Conservation (phyloP, 768 basidiomycete species). For the Astraeus odoratus region DNA sequence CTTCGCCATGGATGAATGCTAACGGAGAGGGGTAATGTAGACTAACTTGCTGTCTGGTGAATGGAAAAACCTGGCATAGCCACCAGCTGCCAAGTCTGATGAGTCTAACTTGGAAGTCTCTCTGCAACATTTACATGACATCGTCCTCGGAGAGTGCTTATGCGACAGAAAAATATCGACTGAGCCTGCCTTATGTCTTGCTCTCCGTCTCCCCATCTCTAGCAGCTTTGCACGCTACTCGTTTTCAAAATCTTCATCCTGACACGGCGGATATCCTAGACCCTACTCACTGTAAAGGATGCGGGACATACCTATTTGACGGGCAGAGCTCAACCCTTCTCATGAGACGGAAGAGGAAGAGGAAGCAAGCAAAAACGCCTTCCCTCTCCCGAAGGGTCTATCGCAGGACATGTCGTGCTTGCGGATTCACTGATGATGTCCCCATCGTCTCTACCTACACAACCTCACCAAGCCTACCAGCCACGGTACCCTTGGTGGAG, state of each 20-base stretch:
- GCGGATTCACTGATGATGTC: conserved; percentile 12
- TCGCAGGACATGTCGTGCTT: conserved; percentile 15
- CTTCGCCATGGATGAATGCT: conserved; percentile 59
- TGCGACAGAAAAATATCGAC: conserved; percentile 39
- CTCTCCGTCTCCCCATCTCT: conserved; percentile 48
- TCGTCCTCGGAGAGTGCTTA: neutral
- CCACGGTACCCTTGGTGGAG: too few species aligned
- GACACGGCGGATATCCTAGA: conserved; percentile 16
- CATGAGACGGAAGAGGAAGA: conserved; percentile 23
- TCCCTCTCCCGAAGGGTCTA: neutral
- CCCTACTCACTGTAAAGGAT: conserved; percentile 40
- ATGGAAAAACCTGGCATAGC: too few species aligned
- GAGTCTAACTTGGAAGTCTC: neutral
- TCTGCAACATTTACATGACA: neutral
- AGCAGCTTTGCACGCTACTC: conserved; percentile 53
- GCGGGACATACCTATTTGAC: conserved; percentile 43
- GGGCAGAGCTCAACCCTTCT: conserved; percentile 33
- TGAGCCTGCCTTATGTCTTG: conserved; percentile 42
- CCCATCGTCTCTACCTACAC: neutral
- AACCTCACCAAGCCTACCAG: neutral
- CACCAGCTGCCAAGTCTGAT: neutral
- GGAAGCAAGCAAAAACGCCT: conserved; percentile 8
- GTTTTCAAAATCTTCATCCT: conserved; percentile 28
- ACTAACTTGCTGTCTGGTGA: too few species aligned
- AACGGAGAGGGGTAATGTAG: too few species aligned